phyloP scores from a whole-genome alignment of 495 filamentous ascomycete species.

The Terfezia boudieri region DNA sequence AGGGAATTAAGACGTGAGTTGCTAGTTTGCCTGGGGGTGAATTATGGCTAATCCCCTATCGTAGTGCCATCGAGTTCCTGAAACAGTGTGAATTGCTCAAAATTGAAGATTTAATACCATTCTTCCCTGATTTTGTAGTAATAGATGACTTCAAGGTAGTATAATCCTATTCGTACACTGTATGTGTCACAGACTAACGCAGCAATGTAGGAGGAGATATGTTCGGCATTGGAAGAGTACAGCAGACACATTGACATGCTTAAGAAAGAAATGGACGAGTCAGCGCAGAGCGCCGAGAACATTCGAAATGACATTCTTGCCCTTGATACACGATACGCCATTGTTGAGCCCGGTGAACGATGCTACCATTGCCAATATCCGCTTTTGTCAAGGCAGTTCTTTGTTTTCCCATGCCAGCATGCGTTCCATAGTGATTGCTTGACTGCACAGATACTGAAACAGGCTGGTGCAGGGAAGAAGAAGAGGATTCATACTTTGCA shows the following conservation, averaged over 20 bases:
- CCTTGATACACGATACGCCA: slow-evolving; percentile 74
- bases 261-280: slow-evolving; percentile 93
- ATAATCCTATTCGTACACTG: background rate
- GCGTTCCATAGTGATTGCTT: slow-evolving; percentile 91
- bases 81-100: slow-evolving; percentile 72
- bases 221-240: slow-evolving; percentile 68
- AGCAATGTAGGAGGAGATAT: slow-evolving; percentile 49
- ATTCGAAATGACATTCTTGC: slow-evolving; percentile 70
- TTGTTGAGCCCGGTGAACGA: slow-evolving; percentile 87
- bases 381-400: slow-evolving; percentile 73
- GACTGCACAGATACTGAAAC: slow-evolving; percentile 57
- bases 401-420: slow-evolving; percentile 95
- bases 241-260: slow-evolving; percentile 67
- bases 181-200: background rate
- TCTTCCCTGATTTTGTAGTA: slow-evolving; percentile 95
- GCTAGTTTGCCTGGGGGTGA: background rate
- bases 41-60: background rate
- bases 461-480: slow-evolving; percentile 46
- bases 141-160: slow-evolving; percentile 79
- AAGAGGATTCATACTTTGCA: slow-evolving; percentile 70
- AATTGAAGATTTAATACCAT: slow-evolving; percentile 92
- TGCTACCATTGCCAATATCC: slow-evolving; percentile 76
- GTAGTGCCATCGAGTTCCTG: slow-evolving; percentile 66
- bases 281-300: slow-evolving; percentile 60
- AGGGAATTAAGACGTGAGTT: slow-evolving; percentile 53